Base-by-base conservation (phyloP, 2,329 filamentous ascomycete genomes). In the Trichoderma sp. region DNA sequence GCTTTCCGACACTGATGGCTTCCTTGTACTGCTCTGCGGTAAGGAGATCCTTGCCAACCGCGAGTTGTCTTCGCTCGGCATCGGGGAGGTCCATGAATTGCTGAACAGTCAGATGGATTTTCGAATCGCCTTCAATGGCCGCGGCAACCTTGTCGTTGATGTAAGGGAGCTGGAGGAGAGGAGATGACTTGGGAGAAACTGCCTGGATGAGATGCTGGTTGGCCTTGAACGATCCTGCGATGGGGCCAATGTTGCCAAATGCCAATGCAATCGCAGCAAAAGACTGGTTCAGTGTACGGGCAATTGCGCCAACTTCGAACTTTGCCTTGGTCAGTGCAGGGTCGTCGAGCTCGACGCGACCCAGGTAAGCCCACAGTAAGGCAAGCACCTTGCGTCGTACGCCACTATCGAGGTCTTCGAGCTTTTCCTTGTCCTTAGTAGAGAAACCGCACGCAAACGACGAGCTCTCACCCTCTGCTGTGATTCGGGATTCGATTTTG, bases 341-440 rank as follows among this genome's bases (percentile, higher is more conserved):
- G 75, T 97, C 94, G 54, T 91, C 90, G 28, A 99, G 87, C 75
- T 97, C 93, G 67, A 97, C 85, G 58, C 96, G 91, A 70, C 92
- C 93, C 59, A 98, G 87, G 78, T 99, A 98, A 52, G 96, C 94
- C 96, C 96, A 99, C 18, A 99, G 85, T 68, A 99, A 85, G 61
- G 91, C 93, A 55, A 98, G 84, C 8, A 93, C 90, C 84, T 98
- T 98, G 76, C 96, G 87, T 73, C 92, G 90, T 28, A 89, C 86
- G 49, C 90, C 89, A 73, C 91, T 91, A 60, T 98, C 96, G 69
- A 97, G 81, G 73, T 94, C 89, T 76, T 93, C 89, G 8, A 99
- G 85, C 76, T 88, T 90, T 75, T 89, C 85, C 77, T 89, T 90
- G 75, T 97, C 94, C 79, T 94, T 93, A 18, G 83, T 80, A 0